Base-by-base conservation (phyloP, 2,329 filamentous ascomycete species). In the Fusarium burgessii region DNA sequence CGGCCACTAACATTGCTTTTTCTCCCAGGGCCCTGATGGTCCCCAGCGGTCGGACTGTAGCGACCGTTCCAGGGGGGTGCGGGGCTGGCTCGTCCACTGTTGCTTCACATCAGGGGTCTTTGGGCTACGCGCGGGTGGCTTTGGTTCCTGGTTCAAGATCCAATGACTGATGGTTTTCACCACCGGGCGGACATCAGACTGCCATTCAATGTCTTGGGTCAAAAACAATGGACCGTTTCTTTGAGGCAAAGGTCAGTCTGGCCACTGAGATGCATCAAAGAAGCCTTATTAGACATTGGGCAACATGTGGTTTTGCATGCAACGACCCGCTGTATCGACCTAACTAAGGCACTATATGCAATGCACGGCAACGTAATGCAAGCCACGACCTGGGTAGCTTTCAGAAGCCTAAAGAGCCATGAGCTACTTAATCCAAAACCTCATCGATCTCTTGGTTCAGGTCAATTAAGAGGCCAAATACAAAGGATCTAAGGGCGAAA, bases 331-430 rank as follows among this genome's bases (percentile, higher is more conserved):
- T 41, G 29, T 50, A 41, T 29, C 13, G 35, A 33, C 58, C 60
- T 49, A 65, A 49, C 32, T 49, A 58, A 58, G 45, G 50, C 62
- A 65, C 62, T 65, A 65, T 71, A 75, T 75, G 71, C 73, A 73
- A 75, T 74, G 63, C 62, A 65, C 29, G 40, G 61, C 60, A 65
- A 65, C 65, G 72, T 68, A 71, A 74, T 75, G 66, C 73, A 61
- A 76, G 66, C 59, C 63, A 73, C 71, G 61, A 59, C 58, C 56
- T 56, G 47, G 49, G 56, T 66, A 45, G 36, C 15, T 40, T 43
- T 40, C n/a, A 43, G 43, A 36, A 59, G 46, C 60, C 51, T 23
- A 36, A 60, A 43, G 56, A 61, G 32, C 36, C 42, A 15, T 41
- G 47, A n/a, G 20, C 35, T 56, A 56, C 32, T 58, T n/a, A 49